Base-by-base conservation (phyloP, 345 rosid species). In the Eucalyptus microcorys region DNA sequence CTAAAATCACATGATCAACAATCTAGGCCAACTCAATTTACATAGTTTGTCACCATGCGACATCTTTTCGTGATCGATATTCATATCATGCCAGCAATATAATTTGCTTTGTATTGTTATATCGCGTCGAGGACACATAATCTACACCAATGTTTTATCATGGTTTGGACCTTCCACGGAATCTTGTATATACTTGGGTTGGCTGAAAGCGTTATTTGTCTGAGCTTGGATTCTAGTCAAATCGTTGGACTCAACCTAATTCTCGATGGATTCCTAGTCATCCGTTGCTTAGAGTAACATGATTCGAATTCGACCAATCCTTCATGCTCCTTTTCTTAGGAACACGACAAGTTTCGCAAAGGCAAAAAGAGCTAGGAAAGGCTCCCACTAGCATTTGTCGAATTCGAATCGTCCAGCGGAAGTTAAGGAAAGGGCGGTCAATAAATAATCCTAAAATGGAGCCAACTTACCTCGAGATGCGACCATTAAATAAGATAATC, bases 41-140 rank as follows among this genome's bases (percentile, higher is more conserved):
- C 8, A 34, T 3, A 24, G 3, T 21, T 8, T 0, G 2, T 37
- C 2, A 71, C 26, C 14, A 37, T 34, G 45, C 2, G 1, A 37
- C 4, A 34, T 71, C 22, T 19, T 5, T 19, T 6, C 1, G 4
- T 5, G 27, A 37, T 21, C 45, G 4, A 71, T 37, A 71, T 34
- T 71, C 4, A 71, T 17, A 71, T 37, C 14, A 10, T 5, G 24
- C 45, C 2, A 1, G 81, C 45, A 37, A 10, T 5, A 68, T 34
- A 34, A 66, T 66, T 66, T 66, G 79, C 79, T 66, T 32, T 66
- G 2, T 32, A 16, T 66, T 7, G 43, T 68, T 68, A 64, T 64
- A 68, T 68, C 24, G 1, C 7, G 2, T 17, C 80, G 1, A 16
- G 42, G 40, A 34, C 80, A 34, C 37, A n/a, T n/a, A 7, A 64